phyloP scores from a whole-genome alignment of 805 yeast species.

The Pichia insulana region DNA sequence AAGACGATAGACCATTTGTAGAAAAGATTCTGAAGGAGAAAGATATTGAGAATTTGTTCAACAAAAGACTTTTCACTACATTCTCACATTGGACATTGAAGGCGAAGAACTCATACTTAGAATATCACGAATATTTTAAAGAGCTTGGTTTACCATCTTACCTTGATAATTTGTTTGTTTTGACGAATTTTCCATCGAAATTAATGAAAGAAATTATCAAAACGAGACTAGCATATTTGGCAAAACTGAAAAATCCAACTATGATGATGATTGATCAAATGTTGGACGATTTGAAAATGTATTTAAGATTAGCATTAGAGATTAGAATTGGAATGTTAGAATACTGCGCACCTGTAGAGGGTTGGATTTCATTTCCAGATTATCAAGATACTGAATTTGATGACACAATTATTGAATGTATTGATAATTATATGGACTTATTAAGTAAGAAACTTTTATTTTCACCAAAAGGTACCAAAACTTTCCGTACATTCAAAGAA shows the following conservation, averaged over 20 bases:
- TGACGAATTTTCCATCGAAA: constrained; percentile 70
- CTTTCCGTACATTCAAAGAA: constrained; percentile 79
- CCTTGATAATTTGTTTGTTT: constrained; percentile 50
- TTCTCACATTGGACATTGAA: constrained; percentile 77
- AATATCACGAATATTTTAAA: constrained; percentile 52
- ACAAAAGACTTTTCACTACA: constrained; percentile 55
- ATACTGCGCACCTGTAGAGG: constrained; percentile 49
- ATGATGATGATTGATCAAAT: constrained; percentile 95
- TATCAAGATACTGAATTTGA: constrained; percentile 57
- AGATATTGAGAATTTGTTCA: constrained; percentile 63
- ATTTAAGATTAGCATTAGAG: constrained; percentile 65
- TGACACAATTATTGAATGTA: constrained; percentile 60
- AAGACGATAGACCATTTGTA: constrained; percentile 65
- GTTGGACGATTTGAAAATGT: constrained; percentile 74
- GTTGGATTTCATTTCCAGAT: constrained; percentile 60
- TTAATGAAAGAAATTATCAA: constrained; percentile 71
- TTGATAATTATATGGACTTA: constrained; percentile 59
- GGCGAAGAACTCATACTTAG: constrained; percentile 62
- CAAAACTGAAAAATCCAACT: constrained; percentile 73
- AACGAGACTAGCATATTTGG: constrained; percentile 68
- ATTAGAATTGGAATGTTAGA: constrained; percentile 59
- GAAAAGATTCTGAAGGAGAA: constrained; percentile 77
- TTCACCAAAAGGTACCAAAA: constrained; percentile 42
- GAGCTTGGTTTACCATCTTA: constrained; percentile 68
- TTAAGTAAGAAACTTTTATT: constrained; percentile 72